Percentiles rank a stretch among this genome's conserved stretches.
Conservation (phyloP, 768 basidiomycete species). For the Mycena amicta region DNA sequence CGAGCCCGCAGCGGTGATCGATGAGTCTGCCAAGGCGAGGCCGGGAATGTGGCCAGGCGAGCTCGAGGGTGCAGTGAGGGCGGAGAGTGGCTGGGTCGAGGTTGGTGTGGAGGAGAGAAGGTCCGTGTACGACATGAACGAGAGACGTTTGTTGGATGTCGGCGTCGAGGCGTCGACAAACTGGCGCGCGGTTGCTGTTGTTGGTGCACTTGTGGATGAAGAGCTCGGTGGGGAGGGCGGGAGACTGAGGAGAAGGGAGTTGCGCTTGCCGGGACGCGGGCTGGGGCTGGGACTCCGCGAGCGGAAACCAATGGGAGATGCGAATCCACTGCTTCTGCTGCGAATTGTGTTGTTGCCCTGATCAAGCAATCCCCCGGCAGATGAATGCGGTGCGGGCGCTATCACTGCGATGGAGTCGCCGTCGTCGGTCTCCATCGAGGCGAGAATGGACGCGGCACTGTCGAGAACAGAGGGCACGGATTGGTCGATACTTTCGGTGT, state of each 20-base stretch:
- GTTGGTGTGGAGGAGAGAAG: conserved; percentile 78
- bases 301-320: conserved; percentile 67
- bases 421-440: conserved; percentile 47
- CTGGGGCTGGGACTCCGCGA: conserved; percentile 69
- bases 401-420: conserved; percentile 65
- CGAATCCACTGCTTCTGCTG: conserved; percentile 54
- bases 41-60: conserved; percentile 74
- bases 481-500: conserved; percentile 74
- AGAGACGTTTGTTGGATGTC: conserved; percentile 65
- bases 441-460: conserved; percentile 75
- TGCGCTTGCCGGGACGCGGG: conserved; percentile 37
- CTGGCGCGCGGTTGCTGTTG: conserved; percentile 12
- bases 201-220: conserved; percentile 26
- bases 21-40: conserved; percentile 46
- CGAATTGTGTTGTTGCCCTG: conserved; percentile 21
- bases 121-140: conserved; percentile 89
- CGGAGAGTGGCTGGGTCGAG: conserved; percentile 68
- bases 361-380: conserved; percentile 18
- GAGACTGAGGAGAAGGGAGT: conserved; percentile 52
- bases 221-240: conserved; percentile 34
- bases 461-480: conserved; percentile 86
- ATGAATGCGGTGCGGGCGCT: conserved; percentile 42
- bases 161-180: conserved; percentile 30
- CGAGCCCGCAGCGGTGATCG: neutral
- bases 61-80: conserved; percentile 65